These are phyloP conservation scores for Aristolochia fimbriata DNA, from an alignment of 164 flowering plant genomes.

Conservation along the genomic window DNA sequence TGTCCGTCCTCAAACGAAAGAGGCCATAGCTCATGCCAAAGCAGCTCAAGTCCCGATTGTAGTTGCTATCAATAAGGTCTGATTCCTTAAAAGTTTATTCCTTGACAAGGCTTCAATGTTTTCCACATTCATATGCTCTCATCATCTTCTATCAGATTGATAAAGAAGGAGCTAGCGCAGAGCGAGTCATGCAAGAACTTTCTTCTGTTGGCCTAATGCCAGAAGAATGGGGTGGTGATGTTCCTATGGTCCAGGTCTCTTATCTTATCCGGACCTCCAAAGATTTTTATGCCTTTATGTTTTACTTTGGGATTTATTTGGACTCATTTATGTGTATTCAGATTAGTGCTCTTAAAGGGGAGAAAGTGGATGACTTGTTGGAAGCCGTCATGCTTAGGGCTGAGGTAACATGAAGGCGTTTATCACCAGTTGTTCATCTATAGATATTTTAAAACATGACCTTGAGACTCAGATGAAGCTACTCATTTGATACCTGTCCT, in stretches of 20 bases:
- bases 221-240: constrained; percentile 95
- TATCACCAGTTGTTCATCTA: not conserved
- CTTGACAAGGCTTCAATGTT: not conserved
- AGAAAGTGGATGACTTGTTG: constrained; percentile 70
- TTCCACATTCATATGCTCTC: constrained; percentile 5
- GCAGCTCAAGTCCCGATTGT: constrained; percentile 92
- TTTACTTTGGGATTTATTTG: not conserved
- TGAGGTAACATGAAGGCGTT: constrained; percentile 38
- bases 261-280: not conserved
- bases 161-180: constrained; percentile 90
- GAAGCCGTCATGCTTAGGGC: constrained; percentile 93
- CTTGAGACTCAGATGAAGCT: no score
- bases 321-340: constrained; percentile 17
- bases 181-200: constrained; percentile 91
- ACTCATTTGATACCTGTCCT: not conserved
- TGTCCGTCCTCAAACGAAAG: constrained; percentile 91
- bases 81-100: not conserved
- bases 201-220: constrained; percentile 86
- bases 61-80: constrained; percentile 84
- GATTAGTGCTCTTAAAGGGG: constrained; percentile 94
- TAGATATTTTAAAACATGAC: no score
- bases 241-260: constrained; percentile 79
- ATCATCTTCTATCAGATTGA: constrained; percentile 51
- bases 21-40: constrained; percentile 97
- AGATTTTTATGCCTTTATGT: not conserved